Evolutionary conservation across 208 protist species (phyloP).

Genomic region (Novymonas esmeraldas): DNA sequence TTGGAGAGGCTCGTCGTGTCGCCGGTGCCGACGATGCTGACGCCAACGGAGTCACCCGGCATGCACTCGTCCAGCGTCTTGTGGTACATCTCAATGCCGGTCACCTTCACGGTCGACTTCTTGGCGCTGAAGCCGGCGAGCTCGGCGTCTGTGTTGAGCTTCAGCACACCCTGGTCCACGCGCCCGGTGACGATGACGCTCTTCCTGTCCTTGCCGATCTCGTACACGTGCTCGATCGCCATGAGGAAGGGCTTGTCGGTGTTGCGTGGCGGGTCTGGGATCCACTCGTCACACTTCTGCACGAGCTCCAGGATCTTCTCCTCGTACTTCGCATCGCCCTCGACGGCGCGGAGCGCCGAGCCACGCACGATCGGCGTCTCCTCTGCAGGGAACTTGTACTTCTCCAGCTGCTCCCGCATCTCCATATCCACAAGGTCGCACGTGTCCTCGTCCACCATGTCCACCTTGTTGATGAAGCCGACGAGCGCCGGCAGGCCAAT

Average conservation of each 20-base stretch:
- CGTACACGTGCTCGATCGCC: conserved; percentile 96
- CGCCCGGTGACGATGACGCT: conserved; percentile 97
- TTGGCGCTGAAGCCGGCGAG: conserved; percentile 94
- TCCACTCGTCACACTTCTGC: conserved; percentile 93
- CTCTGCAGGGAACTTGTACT: conserved; percentile 95
- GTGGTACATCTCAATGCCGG: conserved; percentile 97
- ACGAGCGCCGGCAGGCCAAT: conserved; percentile 97
- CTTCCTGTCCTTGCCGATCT: conserved; percentile 93
- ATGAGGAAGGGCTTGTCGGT: conserved; percentile 98
- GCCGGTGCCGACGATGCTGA: conserved; percentile 91
- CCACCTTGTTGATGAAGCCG: conserved; percentile 99
- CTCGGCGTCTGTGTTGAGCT: conserved; percentile 96
- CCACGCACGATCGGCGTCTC: conserved; percentile 92
- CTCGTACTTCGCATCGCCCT: conserved; percentile 94
- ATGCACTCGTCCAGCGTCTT: conserved; percentile 95
- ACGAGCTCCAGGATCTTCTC: conserved; percentile 94
- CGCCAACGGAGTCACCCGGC: conserved; percentile 98
- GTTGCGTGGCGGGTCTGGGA: conserved; percentile 93
- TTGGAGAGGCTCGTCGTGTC: conserved; percentile 93
- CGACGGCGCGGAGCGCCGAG: conserved; percentile 96
- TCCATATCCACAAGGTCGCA: conserved; percentile 98
- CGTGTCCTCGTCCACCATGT: conserved; percentile 94
- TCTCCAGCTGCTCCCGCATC: conserved; percentile 94
- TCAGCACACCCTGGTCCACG: conserved; percentile 94
- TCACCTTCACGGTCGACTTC: conserved; percentile 90